phyloP scores from a whole-genome alignment of 768 basidiomycete species.

The Tricholoma matsutake region DNA sequence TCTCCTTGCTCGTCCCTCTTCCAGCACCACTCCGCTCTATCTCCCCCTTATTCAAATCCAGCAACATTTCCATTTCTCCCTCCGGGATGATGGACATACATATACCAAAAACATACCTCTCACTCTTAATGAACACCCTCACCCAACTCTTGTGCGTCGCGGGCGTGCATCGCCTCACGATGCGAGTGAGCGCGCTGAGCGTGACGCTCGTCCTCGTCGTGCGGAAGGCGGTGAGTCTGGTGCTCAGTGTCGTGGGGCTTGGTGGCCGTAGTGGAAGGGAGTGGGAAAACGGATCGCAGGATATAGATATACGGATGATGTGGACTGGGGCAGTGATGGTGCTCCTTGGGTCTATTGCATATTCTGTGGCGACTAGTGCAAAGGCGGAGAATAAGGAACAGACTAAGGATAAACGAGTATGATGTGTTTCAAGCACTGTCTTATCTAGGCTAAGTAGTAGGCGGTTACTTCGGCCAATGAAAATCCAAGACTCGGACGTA shows the following conservation, averaged over 20 bases:
- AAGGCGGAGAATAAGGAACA: slow-evolving; percentile 17
- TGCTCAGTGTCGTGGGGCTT: slow-evolving; percentile 63
- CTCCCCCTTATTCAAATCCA: slow-evolving; percentile 19
- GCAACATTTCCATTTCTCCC: slow-evolving; percentile 24
- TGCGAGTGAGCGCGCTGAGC: slow-evolving; percentile 67
- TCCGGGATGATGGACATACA: slow-evolving; percentile 20
- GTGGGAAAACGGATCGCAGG: slow-evolving; percentile 18
- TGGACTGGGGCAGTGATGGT: slow-evolving; percentile 71
- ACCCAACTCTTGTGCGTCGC: slow-evolving; percentile 85
- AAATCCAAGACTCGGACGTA: too few species aligned
- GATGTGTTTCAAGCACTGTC: neutral
- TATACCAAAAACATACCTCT: slow-evolving; percentile 61
- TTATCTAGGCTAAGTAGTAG: too few species aligned
- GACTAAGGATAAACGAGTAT: slow-evolving; percentile 16
- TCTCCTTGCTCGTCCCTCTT: slow-evolving; percentile 24
- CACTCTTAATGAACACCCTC: slow-evolving; percentile 71
- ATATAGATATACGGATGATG: slow-evolving; percentile 47
- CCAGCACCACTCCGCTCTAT: slow-evolving; percentile 19
- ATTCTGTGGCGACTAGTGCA: slow-evolving; percentile 46
- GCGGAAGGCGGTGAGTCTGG: slow-evolving; percentile 73
- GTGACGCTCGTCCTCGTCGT: slow-evolving; percentile 81
- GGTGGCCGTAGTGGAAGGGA: neutral
- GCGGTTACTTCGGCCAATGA: too few species aligned
- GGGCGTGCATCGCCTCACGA: slow-evolving; percentile 85
- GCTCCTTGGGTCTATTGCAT: slow-evolving; percentile 66